Percentiles rank a stretch among this genome's conserved stretches.
phyloP scores from a whole-genome alignment of 768 basidiomycete species.

The Leccinum subgranulosum region DNA sequence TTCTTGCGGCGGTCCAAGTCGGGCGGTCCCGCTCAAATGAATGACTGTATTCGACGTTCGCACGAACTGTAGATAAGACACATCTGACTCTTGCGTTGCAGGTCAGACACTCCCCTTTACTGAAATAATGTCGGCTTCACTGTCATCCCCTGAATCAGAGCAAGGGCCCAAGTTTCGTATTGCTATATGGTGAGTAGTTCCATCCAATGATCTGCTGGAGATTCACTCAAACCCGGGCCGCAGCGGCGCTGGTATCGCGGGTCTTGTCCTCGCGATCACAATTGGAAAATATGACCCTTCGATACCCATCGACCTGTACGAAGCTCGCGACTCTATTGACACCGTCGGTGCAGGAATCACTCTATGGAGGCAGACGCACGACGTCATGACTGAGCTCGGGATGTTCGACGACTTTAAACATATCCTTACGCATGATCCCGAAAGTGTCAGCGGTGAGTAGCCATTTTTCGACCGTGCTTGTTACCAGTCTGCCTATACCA shows the following conservation, averaged over 20 bases:
- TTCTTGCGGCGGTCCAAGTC: neutral
- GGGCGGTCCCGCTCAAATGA: neutral
- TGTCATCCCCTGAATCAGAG: neutral
- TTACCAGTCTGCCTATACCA: constrained; percentile 12
- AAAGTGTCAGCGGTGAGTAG: constrained; percentile 11
- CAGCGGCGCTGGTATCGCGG: constrained; percentile 44
- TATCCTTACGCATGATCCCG: constrained; percentile 12
- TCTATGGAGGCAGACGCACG: constrained; percentile 47
- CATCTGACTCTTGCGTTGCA: neutral
- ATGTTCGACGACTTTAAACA: constrained; percentile 34
- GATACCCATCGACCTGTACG: constrained; percentile 44
- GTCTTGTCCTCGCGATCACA: constrained; percentile 40
- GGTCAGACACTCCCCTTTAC: neutral
- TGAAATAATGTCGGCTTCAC: neutral
- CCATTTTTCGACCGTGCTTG: neutral
- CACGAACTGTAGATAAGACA: neutral
- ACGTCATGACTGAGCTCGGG: constrained; percentile 42
- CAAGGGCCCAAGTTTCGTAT: constrained; percentile 3
- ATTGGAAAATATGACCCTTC: constrained; percentile 32
- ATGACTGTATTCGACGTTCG: neutral
- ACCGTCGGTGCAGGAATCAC: constrained; percentile 42
- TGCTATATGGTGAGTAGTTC: constrained; percentile 11
- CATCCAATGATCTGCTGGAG: neutral
- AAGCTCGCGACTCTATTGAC: constrained; percentile 40
- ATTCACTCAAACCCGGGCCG: neutral